These are phyloP conservation scores for Starmerella bombi DNA, from an alignment of 805 yeast species.

Conservation along the genomic window DNA sequence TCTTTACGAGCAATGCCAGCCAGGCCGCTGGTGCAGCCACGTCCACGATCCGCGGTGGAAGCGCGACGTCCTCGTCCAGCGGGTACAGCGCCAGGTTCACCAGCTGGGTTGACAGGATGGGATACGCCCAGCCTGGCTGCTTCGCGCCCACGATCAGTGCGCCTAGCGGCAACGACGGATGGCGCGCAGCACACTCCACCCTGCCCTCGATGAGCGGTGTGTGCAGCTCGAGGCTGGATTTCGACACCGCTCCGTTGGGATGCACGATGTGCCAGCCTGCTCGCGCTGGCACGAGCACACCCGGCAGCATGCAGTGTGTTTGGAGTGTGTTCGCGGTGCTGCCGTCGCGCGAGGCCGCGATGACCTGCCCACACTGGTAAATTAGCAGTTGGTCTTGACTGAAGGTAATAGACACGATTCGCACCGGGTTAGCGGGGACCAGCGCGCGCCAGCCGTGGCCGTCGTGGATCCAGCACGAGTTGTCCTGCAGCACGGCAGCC, in stretches of 20 bases:
- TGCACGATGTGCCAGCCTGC: constrained; percentile 3
- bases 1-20: constrained; percentile 1
- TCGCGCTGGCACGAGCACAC: background rate
- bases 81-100: constrained; percentile 5
- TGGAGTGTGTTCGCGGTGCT: background rate
- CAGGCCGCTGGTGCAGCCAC: constrained; percentile 1
- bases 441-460: background rate
- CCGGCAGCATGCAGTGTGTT: background rate
- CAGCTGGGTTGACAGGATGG: constrained; percentile 12
- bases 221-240: background rate
- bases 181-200: constrained; percentile 3
- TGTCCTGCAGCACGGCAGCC: constrained; percentile 1
- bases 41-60: background rate
- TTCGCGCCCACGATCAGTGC: constrained; percentile 1
- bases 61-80: background rate
- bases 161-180: constrained; percentile 12
- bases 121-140: constrained; percentile 9
- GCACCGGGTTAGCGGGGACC: background rate
- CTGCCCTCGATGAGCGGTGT: constrained; percentile 8
- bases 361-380: background rate
- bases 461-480: constrained; percentile 2
- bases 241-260: constrained; percentile 4
- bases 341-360: background rate
- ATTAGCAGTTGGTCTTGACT: background rate
- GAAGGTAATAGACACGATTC: background rate